Base-by-base conservation (phyloP, 2,329 filamentous ascomycete species). In the Trichoderma endophyticum region DNA sequence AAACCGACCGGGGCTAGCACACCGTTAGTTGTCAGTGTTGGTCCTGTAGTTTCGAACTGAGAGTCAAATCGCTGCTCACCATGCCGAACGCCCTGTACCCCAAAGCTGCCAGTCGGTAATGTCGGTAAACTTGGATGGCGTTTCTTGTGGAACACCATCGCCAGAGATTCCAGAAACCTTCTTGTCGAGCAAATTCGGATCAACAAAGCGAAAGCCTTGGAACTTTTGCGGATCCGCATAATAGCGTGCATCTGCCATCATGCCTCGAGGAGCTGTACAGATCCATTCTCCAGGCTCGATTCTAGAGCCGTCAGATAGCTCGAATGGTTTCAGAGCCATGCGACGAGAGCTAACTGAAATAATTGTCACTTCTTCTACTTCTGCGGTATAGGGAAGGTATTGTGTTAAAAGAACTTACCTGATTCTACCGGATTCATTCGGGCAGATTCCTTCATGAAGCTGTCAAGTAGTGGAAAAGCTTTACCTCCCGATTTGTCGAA, bases 401-500 rank as follows among this genome's bases (percentile, higher is more conserved):
- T 4, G 7, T 6, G 5, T 28, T 6, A 6, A 11, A 6, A 2
- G 1, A 43, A 3, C 51, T 43, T 43, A 67, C 64, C 64, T 39
- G 64, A 67, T 14, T 67, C 64, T 39, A 67, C 51, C 4, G 64
- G 64, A 43, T 57, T 67, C 30, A 57, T 6, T 18, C 64, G 48
- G 64, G 64, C 64, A 28, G 64, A 67, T 43, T 67, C 64, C 24
- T 67, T 67, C 64, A 67, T 67, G 32, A 67, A 67, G 51, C 64
- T 67, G 21, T 67, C 64, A 9, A 67, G 64, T 1, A 67, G 32
- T 6, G 64, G 51, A 18, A 67, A 67, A 21, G 30, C 21, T n/a
- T 57, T 57, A 18, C 64, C 64, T 28, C 64, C 64, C 9, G 64
- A 57, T 57, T 67, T n/a, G 9, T 67, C 64, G 51, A 67, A 67